phyloP scores from a whole-genome alignment of 2,329 filamentous ascomycete genomes.

The Remersonia thermophila region DNA sequence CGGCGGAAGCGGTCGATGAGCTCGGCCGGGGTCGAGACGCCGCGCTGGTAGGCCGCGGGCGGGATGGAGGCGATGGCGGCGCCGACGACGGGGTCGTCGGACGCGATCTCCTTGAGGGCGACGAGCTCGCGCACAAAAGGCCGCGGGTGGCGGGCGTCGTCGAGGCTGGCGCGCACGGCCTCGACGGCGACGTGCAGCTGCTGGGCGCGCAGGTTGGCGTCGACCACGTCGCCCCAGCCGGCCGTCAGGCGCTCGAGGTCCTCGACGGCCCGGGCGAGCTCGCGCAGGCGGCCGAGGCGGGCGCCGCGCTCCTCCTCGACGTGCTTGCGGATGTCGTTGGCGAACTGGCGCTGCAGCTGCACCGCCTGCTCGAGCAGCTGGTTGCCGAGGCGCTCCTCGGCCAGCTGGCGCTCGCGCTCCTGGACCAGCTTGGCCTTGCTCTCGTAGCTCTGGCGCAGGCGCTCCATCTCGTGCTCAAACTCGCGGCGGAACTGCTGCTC shows the following conservation, averaged over 20 bases:
- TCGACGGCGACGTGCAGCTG: conserved; percentile 94
- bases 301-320: conserved; percentile 83
- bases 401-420: conserved; percentile 65
- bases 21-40: conserved; percentile 70
- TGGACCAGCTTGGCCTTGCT: conserved; percentile 68
- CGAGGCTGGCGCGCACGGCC: conserved; percentile 73
- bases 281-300: conserved; percentile 72
- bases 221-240: conserved; percentile 83
- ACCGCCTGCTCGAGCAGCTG: conserved; percentile 83
- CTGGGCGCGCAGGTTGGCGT: conserved; percentile 84
- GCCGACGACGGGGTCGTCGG: conserved; percentile 72
- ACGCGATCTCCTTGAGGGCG: conserved; percentile 83
- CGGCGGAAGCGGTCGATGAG: conserved; percentile 93
- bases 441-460: conserved; percentile 65
- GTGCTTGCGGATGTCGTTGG: conserved; percentile 61
- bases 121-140: conserved; percentile 90
- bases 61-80: conserved; percentile 96
- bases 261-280: conserved; percentile 63
- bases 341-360: conserved; percentile 73
- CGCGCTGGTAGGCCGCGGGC: conserved; percentile 83
- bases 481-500: conserved; percentile 76
- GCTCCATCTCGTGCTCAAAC: conserved; percentile 75
- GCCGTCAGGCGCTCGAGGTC: conserved; percentile 80
- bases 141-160: conserved; percentile 58
- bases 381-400: conserved; percentile 74